Evolutionary conservation across 2,329 filamentous ascomycete genomes (phyloP).

Genomic region (Microdochium trichocladiopsis): DNA sequence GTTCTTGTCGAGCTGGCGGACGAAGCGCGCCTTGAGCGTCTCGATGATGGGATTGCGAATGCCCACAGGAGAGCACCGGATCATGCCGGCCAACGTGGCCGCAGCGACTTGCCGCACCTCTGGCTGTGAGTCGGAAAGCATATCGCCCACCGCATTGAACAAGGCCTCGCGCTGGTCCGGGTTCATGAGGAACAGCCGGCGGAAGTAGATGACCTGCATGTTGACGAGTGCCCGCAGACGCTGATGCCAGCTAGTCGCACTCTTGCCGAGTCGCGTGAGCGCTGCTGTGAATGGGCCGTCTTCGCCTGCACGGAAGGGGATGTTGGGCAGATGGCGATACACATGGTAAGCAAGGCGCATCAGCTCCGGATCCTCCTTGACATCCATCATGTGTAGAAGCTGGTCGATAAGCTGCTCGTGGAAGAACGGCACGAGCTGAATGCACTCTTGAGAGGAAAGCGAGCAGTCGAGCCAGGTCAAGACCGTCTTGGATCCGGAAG

Average conservation of each 20-base stretch:
- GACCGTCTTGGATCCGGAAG: slow-evolving; percentile 91
- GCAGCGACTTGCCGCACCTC: slow-evolving; percentile 93
- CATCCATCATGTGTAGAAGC: slow-evolving; percentile 98
- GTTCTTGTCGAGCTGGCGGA: slow-evolving; percentile 68
- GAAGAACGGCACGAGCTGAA: slow-evolving; percentile 85
- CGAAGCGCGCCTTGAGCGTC: slow-evolving; percentile 72
- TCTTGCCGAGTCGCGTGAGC: slow-evolving; percentile 81
- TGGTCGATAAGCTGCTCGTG: slow-evolving; percentile 84
- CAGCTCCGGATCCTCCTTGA: slow-evolving; percentile 95
- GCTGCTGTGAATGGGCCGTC: slow-evolving; percentile 78
- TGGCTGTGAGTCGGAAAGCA: slow-evolving; percentile 86
- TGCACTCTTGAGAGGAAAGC: slow-evolving; percentile 87
- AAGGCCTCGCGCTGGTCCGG: slow-evolving; percentile 68
- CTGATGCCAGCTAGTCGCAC: slow-evolving; percentile 88
- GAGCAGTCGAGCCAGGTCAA: slow-evolving; percentile 91
- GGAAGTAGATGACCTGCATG: slow-evolving; percentile 98
- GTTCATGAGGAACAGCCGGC: slow-evolving; percentile 82
- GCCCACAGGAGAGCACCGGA: slow-evolving; percentile 79
- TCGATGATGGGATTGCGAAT: slow-evolving; percentile 74
- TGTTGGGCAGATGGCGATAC: slow-evolving; percentile 92
- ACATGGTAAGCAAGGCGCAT: slow-evolving; percentile 94
- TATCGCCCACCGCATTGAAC: slow-evolving; percentile 88
- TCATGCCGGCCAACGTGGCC: slow-evolving; percentile 92
- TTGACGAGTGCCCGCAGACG: slow-evolving; percentile 91
- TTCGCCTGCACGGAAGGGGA: slow-evolving; percentile 83